Base-by-base conservation (phyloP, 371 early-diverging fungal species). In the Apophysomyces sp. region DNA sequence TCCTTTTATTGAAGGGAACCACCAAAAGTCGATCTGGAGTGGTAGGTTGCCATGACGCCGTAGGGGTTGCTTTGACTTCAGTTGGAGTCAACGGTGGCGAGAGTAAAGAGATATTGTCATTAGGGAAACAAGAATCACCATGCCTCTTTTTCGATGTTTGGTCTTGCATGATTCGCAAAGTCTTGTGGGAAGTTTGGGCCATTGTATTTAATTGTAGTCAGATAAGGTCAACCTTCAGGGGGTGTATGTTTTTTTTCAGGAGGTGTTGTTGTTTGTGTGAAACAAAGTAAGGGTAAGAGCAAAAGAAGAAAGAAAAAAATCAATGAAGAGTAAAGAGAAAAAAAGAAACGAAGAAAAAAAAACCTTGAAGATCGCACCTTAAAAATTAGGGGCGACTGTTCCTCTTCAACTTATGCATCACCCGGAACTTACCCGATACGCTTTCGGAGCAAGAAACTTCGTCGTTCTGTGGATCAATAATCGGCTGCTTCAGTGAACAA, bases 51-150 rank as follows among this genome's bases (percentile, higher is more conserved):
- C 49, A 44, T 44, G 49, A 21, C 21, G 21, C 49, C 18, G 49
- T 18, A 21, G 59, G 31, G 37, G 53, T 52, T 18, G 44, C 31
- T 12, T 37, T 37, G 58, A 28, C 29, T 18, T 64, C 59, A 7
- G 58, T 59, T 2, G 65, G 65, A 15, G 65, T 55, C 24, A 59
- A 49, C 11, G 59, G 59, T 26, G 65, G 51, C n/a, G 65, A 58
- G 29, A 59, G 32, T 21, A 59, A 16, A 32, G 29, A 24, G 9
- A 18, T 59, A 31, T 59, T 37, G 6, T 21, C 18, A 44, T 44
- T n/a, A 21, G 49, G 11, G 21, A 44, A 44, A 44, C 49, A 44
- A 44, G 49, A 4, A 44, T 24, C 49, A 26, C 18, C 49, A 26
- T 21, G 21, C 21, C 49, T 39, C 39, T 52, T 40, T 59, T 49